These are phyloP conservation scores for Sindora glabra DNA, from an alignment of 306 rosid genomes.

Conservation along the genomic window DNA sequence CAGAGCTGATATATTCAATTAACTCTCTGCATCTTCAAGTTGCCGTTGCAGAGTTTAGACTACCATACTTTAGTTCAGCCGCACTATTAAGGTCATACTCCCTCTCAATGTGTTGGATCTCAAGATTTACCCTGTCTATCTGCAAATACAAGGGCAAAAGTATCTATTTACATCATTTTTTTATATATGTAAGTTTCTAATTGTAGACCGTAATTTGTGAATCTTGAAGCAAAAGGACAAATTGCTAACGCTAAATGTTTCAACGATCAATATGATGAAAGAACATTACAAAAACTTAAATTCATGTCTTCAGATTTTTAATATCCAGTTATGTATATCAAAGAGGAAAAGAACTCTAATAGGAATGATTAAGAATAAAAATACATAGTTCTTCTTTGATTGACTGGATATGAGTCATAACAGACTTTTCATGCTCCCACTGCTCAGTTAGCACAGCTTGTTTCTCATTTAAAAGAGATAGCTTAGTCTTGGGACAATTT, in stretches of 20 bases:
- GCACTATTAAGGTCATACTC: conserved; percentile 97
- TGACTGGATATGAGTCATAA: conserved; percentile 90
- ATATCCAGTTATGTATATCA: background rate
- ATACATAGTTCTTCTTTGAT: conserved; percentile 83
- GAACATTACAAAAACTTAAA: too few species aligned
- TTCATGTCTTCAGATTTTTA: too few species aligned
- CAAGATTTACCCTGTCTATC: conserved; percentile 91
- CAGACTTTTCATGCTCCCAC: conserved; percentile 98
- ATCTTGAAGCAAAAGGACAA: too few species aligned
- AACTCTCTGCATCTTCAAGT: conserved; percentile 66
- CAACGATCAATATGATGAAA: too few species aligned
- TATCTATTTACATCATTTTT: background rate
- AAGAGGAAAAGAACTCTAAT: background rate
- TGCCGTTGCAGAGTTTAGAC: conserved; percentile 86
- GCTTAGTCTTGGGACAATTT: conserved; percentile 80
- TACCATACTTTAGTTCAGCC: conserved; percentile 92
- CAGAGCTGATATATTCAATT: conserved; percentile 79
- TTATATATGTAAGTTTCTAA: background rate
- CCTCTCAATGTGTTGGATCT: conserved; percentile 93
- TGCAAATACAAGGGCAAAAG: conserved; percentile 24
- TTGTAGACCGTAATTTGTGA: background rate
- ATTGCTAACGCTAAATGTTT: too few species aligned
- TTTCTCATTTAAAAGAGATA: conserved; percentile 74
- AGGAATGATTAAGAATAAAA: background rate
- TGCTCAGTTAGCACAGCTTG: conserved; percentile 68